These are phyloP conservation scores for Panicum miliaceum DNA, from an alignment of 176 grass and related monocot genomes.

Conservation along the genomic window DNA sequence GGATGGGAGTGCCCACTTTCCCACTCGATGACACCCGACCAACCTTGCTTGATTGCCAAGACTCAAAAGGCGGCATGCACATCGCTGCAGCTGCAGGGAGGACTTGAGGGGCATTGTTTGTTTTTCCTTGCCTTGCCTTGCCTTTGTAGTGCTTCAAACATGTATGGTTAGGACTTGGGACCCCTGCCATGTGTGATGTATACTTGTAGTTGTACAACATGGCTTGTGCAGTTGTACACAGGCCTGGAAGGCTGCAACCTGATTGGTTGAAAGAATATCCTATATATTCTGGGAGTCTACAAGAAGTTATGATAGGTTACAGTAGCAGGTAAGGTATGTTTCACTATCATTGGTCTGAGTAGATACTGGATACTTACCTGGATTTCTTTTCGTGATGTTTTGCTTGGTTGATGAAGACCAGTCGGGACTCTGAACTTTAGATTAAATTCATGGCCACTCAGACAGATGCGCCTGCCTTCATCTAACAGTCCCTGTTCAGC, in stretches of 20 bases:
- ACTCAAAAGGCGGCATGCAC: conserved; percentile 45
- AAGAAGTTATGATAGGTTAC: background rate
- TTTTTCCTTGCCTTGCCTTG: conserved; percentile 18
- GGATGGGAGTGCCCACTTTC: conserved; percentile 55
- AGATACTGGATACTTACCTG: background rate
- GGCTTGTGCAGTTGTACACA: conserved; percentile 29
- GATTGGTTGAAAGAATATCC: conserved; percentile 25
- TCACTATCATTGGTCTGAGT: background rate
- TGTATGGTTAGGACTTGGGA: conserved; percentile 11
- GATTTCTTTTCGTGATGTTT: background rate
- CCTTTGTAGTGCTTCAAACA: conserved; percentile 53
- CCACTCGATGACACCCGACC: conserved; percentile 66
- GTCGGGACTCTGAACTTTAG: background rate
- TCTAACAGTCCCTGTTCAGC: conserved; percentile 34
- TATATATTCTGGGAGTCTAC: conserved; percentile 21
- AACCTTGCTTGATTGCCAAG: conserved; percentile 84
- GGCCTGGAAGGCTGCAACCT: conserved; percentile 33
- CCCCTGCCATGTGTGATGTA: conserved; percentile 44
- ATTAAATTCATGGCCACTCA: conserved; percentile 2
- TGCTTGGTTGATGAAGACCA: background rate
- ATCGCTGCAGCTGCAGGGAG: conserved; percentile 38
- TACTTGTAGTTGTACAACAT: conserved; percentile 34
- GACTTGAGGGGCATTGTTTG: conserved; percentile 39
- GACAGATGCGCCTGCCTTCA: conserved; percentile 16
- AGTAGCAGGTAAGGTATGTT: conserved; percentile 36